These are phyloP conservation scores for Thelephora ganbajun DNA, from an alignment of 768 basidiomycete genomes.

Conservation along the genomic window DNA sequence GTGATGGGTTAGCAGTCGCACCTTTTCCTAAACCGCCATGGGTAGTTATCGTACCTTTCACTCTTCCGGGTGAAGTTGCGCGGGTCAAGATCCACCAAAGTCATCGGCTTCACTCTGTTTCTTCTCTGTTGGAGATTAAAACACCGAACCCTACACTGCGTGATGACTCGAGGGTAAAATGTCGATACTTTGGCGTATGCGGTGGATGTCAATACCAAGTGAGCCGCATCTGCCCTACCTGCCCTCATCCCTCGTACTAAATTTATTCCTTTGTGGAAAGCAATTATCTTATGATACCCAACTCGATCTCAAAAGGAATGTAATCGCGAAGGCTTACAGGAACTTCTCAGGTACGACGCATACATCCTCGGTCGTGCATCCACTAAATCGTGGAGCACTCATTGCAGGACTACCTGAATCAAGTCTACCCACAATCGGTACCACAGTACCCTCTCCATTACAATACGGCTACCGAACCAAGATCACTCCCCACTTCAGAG, in stretches of 20 bases:
- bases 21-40: conserved; percentile 42
- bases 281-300: conserved; percentile 85
- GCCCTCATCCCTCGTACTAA: neutral
- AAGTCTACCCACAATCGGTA: conserved; percentile 47
- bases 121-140: conserved; percentile 56
- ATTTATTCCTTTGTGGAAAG: conserved; percentile 19
- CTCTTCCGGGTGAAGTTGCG: conserved; percentile 72
- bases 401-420: conserved; percentile 36
- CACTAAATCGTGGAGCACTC: neutral
- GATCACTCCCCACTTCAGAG: conserved; percentile 92
- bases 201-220: conserved; percentile 94
- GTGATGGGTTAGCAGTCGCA: conserved; percentile 50
- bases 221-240: conserved; percentile 2
- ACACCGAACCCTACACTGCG: conserved; percentile 49
- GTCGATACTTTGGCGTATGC: conserved; percentile 82
- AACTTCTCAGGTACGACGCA: conserved; percentile 47
- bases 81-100: conserved; percentile 60
- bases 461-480: conserved; percentile 93
- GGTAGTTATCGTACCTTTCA: conserved; percentile 75
- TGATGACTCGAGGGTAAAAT: conserved; percentile 51
- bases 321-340: conserved; percentile 71
- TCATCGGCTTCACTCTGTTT: conserved; percentile 58
- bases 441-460: conserved; percentile 77
- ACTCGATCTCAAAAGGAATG: conserved; percentile 73
- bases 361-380: neutral